Evolutionary conservation across 768 basidiomycete species (phyloP), one percentile per base, ranked within the genome.

Genomic region (Multifurca ochricompacta): DNA sequence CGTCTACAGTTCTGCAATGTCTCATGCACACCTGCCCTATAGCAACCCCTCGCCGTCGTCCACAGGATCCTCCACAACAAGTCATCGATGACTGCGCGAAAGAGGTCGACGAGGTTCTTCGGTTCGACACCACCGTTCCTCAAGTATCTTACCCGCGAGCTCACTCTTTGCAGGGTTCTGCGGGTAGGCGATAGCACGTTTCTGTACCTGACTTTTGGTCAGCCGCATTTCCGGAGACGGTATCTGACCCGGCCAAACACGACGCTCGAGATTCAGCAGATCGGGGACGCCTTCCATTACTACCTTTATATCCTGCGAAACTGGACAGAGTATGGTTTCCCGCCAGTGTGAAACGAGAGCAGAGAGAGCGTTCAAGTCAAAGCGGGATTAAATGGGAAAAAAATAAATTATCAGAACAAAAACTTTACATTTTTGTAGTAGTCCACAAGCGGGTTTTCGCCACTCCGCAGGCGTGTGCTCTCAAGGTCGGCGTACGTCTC

Each of bases 341-440:
- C 27, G 2, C 9, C 21, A 18, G 31, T 32, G 18, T n/a, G 7
- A 54, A 23, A 21, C 3, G 6, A 44, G 25, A 6, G 28, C n/a
- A 8, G 40, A 35, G 19, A n/a, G n/a, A n/a, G 14, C 5, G n/a
- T 23, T 9, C 18, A n/a, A 25, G 13, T 4, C 8, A 10, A 13
- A 28, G 10, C 32, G 21, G 2, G 11, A 40, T 25, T 4, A 11
- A 35, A n/a, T 28, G 21, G n/a, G 25, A 28, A 18, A n/a, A 41
- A 52, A 30, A 35, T 35, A 34, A 21, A 16, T 18, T 21, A 28
- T 76, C 62, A 95, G 62, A 95, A 95, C 64, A 95, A 73, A 66
- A 96, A 84, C 68, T 93, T 92, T 57, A 93, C 93, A 71, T 96
- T 96, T 69, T 86, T 80, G 68, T 96, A 97, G 68, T 85, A 93